Evolutionary conservation across 2,329 filamentous ascomycete species (phyloP).

Genomic region (Camptophora hylomeconis): DNA sequence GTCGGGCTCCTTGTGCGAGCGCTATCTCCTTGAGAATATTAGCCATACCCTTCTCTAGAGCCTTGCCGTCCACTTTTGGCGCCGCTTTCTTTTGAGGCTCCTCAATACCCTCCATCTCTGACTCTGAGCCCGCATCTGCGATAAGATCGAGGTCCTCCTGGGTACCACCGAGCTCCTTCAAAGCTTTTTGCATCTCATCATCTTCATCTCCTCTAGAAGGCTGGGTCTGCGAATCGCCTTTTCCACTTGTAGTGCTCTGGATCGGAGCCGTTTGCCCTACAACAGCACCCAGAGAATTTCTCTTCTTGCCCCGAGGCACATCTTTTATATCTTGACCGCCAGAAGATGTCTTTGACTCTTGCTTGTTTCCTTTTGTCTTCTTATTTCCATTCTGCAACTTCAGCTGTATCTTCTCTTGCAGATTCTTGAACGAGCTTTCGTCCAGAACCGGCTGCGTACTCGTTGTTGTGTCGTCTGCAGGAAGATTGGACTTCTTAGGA

Average conservation of each 20-base stretch:
- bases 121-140: slow-evolving; percentile 31
- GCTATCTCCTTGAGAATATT: slow-evolving; percentile 22
- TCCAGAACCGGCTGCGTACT: not conserved
- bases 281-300: slow-evolving; percentile 21
- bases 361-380: slow-evolving; percentile 24
- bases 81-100: slow-evolving; percentile 1
- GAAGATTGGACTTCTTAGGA: too few relatives aligned
- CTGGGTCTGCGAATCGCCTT: slow-evolving; percentile 10
- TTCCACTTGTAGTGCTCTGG: slow-evolving; percentile 18
- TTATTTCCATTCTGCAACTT: slow-evolving; percentile 25
- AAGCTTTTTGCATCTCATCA: slow-evolving; percentile 28
- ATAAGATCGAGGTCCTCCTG: slow-evolving; percentile 36
- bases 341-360: slow-evolving; percentile 18
- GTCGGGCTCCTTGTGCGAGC: slow-evolving; percentile 31
- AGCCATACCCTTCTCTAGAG: slow-evolving; percentile 26
- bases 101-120: slow-evolving; percentile 28
- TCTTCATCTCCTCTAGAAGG: slow-evolving; percentile 11
- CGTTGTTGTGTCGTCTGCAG: not conserved
- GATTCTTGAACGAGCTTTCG: slow-evolving; percentile 8
- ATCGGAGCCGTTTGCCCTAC: slow-evolving; percentile 19
- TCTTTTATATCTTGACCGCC: slow-evolving; percentile 16
- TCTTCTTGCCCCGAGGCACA: slow-evolving; percentile 26
- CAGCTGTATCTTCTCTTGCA: slow-evolving; percentile 13
- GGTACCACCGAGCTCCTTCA: slow-evolving; percentile 35
- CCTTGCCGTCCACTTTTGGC: slow-evolving; percentile 19